A percentile compares a stretch with the other conserved stretches of the same genome.
Conservation (phyloP, 768 basidiomycete species). For the Vararia minispora region DNA sequence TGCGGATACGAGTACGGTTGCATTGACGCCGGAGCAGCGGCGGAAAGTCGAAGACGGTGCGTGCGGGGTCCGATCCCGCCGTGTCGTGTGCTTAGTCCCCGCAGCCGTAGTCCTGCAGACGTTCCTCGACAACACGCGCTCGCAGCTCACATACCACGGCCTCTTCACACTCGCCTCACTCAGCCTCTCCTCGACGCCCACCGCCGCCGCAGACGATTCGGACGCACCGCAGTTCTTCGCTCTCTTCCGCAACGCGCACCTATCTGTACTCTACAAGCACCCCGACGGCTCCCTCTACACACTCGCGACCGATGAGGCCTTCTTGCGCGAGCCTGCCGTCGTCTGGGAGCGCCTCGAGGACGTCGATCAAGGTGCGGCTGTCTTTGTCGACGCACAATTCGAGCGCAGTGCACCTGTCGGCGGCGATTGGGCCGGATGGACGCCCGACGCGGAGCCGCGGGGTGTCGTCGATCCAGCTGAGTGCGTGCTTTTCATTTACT, state of each 20-base stretch:
- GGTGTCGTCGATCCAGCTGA: slow-evolving; percentile 41
- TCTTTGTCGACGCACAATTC: slow-evolving; percentile 72
- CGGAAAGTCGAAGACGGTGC: slow-evolving; percentile 63
- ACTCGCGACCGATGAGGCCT: slow-evolving; percentile 79
- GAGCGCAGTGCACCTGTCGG: slow-evolving; percentile 54
- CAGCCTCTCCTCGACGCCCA: slow-evolving; percentile 19
- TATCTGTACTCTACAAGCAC: slow-evolving; percentile 74
- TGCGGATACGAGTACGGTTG: slow-evolving; percentile 6
- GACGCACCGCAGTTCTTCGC: slow-evolving; percentile 43
- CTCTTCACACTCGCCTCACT: slow-evolving; percentile 59
- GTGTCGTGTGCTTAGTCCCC: neutral
- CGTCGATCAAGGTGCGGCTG: slow-evolving; percentile 66
- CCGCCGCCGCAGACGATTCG: slow-evolving; percentile 31
- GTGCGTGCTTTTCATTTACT: slow-evolving; percentile 29
- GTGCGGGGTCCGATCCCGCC: slow-evolving; percentile 10
- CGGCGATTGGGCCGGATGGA: slow-evolving; percentile 71
- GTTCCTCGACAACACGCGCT: slow-evolving; percentile 61
- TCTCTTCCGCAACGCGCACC: slow-evolving; percentile 83
- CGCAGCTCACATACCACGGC: slow-evolving; percentile 83
- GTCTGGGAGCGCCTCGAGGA: slow-evolving; percentile 92
- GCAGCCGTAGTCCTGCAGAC: slow-evolving; percentile 55
- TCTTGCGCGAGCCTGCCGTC: slow-evolving; percentile 63
- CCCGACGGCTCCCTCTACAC: slow-evolving; percentile 45
- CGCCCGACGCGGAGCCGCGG: slow-evolving; percentile 38
- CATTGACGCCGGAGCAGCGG: slow-evolving; percentile 38